These are phyloP conservation scores for Harringtonia lauricola DNA, from an alignment of 2,329 filamentous ascomycete species.

Conservation along the genomic window DNA sequence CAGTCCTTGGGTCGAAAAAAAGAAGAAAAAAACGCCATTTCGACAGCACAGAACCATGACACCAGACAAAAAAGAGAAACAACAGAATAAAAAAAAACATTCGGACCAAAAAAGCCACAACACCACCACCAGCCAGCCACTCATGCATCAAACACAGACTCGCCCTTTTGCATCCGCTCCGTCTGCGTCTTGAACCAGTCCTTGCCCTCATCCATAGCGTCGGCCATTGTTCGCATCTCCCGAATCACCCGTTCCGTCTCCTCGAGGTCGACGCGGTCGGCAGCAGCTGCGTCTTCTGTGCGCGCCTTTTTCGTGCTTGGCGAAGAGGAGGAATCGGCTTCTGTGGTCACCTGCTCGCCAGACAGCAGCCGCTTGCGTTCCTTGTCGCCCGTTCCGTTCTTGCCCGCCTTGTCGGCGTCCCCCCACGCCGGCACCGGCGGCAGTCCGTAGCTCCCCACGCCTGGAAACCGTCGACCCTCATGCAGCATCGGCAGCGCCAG, in stretches of 20 bases:
- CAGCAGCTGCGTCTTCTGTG: constrained; percentile 3
- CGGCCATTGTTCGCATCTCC: constrained; percentile 29
- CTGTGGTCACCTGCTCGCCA: neutral
- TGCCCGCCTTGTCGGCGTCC: neutral
- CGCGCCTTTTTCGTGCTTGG: constrained; percentile 5
- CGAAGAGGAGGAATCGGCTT: neutral
- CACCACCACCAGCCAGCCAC: neutral
- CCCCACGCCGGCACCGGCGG: constrained; percentile 4
- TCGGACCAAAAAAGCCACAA: neutral
- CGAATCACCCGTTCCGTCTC: constrained; percentile 24
- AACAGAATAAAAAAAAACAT: neutral
- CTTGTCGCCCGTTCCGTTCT: neutral
- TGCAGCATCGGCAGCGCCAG: constrained; percentile 28
- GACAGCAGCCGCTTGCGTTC: neutral
- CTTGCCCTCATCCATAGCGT: constrained; percentile 34
- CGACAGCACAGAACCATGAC: neutral
- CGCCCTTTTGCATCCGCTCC: constrained; percentile 20
- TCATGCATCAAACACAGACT: constrained; percentile 2
- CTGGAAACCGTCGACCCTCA: constrained; percentile 27
- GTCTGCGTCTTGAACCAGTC: constrained; percentile 36
- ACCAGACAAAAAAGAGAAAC: neutral
- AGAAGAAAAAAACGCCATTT: neutral
- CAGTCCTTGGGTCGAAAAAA: too few species aligned
- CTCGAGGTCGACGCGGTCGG: constrained; percentile 3
- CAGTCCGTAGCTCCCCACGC: constrained; percentile 26